These are phyloP conservation scores for Trichoderma guizhouense DNA, from an alignment of 2,329 filamentous ascomycete species.

Conservation along the genomic window DNA sequence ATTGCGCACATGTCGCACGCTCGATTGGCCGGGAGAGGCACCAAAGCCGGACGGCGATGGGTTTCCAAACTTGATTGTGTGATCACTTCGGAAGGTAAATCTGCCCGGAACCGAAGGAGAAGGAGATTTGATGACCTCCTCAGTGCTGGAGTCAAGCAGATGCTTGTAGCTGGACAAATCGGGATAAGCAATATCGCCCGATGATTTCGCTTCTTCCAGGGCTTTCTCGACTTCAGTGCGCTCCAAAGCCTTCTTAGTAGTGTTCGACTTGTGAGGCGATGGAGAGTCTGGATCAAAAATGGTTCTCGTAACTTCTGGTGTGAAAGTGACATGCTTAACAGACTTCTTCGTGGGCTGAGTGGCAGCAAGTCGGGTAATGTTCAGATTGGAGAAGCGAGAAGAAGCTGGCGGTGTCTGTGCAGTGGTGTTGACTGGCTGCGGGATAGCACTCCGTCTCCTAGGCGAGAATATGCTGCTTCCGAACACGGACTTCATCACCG, in stretches of 20 bases:
- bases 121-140: slow-evolving; percentile 25
- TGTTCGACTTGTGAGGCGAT: slow-evolving; percentile 51
- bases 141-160: slow-evolving; percentile 28
- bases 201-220: slow-evolving; percentile 26
- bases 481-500: slow-evolving; percentile 30
- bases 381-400: slow-evolving; percentile 44
- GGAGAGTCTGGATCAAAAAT: slow-evolving; percentile 49
- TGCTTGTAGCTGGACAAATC: slow-evolving; percentile 46
- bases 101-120: slow-evolving; percentile 50
- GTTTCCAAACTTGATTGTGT: slow-evolving; percentile 57
- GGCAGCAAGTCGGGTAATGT: slow-evolving; percentile 49
- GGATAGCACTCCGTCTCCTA: slow-evolving; percentile 43
- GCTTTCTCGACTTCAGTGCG: slow-evolving; percentile 18
- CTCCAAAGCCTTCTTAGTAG: slow-evolving; percentile 25
- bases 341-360: slow-evolving; percentile 66
- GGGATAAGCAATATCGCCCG: slow-evolving; percentile 47
- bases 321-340: slow-evolving; percentile 76
- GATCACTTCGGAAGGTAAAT: slow-evolving; percentile 64
- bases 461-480: slow-evolving; percentile 1
- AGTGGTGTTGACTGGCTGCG: slow-evolving; percentile 37
- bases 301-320: slow-evolving; percentile 60
- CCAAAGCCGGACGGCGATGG: slow-evolving; percentile 53
- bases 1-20: slow-evolving; percentile 56
- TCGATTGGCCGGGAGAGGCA: slow-evolving; percentile 55
- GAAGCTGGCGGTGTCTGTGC: slow-evolving; percentile 51